phyloP scores from a whole-genome alignment of 2,329 filamentous ascomycete genomes.

The Diaporthe vexans region DNA sequence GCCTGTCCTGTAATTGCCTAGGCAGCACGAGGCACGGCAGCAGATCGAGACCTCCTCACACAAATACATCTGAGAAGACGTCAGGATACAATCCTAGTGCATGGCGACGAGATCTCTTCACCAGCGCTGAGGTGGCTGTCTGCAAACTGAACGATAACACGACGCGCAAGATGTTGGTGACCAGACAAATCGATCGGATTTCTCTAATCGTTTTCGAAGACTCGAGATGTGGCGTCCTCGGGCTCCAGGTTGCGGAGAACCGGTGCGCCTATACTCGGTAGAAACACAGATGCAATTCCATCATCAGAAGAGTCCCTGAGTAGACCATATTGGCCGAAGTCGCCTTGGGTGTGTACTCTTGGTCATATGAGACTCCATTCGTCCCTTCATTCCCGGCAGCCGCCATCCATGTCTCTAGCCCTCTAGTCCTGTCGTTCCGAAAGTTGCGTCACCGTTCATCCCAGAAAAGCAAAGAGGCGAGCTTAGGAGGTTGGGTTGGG shows the following conservation, averaged over 20 bases:
- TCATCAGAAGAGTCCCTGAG: constrained; percentile 34
- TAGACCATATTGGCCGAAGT: constrained; percentile 36
- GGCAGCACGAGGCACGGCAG: not conserved
- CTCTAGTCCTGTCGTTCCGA: constrained; percentile 39
- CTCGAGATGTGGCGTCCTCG: constrained; percentile 39
- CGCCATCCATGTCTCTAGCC: constrained; percentile 33
- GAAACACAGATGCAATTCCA: constrained; percentile 41
- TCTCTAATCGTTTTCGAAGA: constrained; percentile 42
- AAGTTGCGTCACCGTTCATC: constrained; percentile 39
- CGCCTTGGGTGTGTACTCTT: constrained; percentile 26
- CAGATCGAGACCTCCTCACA: not conserved
- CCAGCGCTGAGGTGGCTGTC: not conserved
- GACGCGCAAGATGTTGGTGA: constrained; percentile 7
- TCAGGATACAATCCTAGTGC: not conserved
- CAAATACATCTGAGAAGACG: not conserved
- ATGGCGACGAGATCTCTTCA: no score
- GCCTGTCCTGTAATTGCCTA: no score
- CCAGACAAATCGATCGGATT: constrained; percentile 41
- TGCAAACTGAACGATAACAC: not conserved
- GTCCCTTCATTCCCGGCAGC: constrained; percentile 38
- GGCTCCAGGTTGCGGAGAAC: constrained; percentile 37
- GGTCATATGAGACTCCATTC: constrained; percentile 30
- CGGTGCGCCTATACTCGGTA: constrained; percentile 40
- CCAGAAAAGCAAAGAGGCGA: constrained; percentile 33
- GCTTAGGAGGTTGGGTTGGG: constrained; percentile 43